These are phyloP conservation scores for Botryotinia convoluta DNA, from an alignment of 2,329 filamentous ascomycete genomes.

Conservation along the genomic window DNA sequence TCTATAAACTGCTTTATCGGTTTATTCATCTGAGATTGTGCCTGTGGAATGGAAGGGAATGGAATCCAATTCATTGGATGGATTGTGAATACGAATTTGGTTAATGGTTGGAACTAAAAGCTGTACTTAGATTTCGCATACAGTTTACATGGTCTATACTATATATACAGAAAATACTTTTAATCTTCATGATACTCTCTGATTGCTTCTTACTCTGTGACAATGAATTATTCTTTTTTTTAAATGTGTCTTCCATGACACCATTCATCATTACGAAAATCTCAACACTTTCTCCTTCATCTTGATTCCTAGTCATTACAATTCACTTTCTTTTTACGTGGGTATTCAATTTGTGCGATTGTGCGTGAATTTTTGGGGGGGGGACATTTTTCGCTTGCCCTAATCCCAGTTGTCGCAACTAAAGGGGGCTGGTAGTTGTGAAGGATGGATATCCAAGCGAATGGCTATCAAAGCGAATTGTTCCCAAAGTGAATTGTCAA, in stretches of 20 bases:
- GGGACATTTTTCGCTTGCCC: neutral
- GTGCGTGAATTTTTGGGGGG: neutral
- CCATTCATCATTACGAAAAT: neutral
- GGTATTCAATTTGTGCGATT: neutral
- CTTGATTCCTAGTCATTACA: neutral
- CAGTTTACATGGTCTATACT: neutral
- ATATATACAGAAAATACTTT: neutral
- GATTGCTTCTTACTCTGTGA: neutral
- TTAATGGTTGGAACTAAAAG: neutral
- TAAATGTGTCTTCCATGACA: neutral
- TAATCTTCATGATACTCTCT: neutral
- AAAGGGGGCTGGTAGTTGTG: neutral
- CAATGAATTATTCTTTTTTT: neutral
- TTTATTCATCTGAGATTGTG: neutral
- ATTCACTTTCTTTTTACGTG: neutral
- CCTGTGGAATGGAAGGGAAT: neutral
- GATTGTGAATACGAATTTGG: neutral
- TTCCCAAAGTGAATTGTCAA: neutral
- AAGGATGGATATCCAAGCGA: neutral
- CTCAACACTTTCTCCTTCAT: neutral
- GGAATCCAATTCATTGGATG: neutral
- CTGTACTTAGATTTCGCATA: slow-evolving; percentile 2
- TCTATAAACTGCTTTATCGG: neutral
- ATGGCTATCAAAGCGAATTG: neutral
- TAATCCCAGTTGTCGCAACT: neutral